Base-by-base conservation (phyloP, 305 asterid genomes). In the Rubia tinctorum region DNA sequence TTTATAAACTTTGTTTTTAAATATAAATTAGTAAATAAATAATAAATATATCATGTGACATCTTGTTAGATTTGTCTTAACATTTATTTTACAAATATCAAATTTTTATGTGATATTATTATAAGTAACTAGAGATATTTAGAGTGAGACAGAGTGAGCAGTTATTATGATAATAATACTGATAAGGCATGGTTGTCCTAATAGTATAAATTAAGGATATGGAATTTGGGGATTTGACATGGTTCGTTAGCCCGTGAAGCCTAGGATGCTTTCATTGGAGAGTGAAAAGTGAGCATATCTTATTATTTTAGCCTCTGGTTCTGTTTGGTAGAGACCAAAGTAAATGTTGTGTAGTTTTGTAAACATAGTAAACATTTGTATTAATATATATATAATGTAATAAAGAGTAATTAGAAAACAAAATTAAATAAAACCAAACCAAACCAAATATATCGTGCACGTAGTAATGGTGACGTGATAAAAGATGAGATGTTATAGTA, bases 231-330 rank as follows among this genome's bases (percentile, higher is more conserved):
- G 69, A 23, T 37, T 65, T 13, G 25, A 65, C 18, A 65, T 39
- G 69, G 51, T 39, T 65, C 23, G 7, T 65, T 20, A 15, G 69
- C 69, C 69, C 47, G 69, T 65, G 69, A 63, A 63, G 17, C 68
- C 14, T 65, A 11, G 69, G 69, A 65, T 65, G 49, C 69, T 43
- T 39, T 37, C n/a, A 55, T 55, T n/a, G 61, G 61, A 55, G 61
- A 55, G 25, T 8, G 61, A 55, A 55, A 55, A 55, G 61, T 61
- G 4, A 13, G 3, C 37, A 27, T 25, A 25, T 27, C n/a, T 61
- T 34, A 25, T 61, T 61, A 61, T 61, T 61, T 12, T 27, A 12
- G 42, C 42, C 1, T 9, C 61, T 55, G 61, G 25, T 55, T n/a
- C 25, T 55, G 12, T 55, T 55, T 55, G 61, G 25, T 55, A n/a